Evolutionary conservation across 768 basidiomycete genomes (phyloP).

Genomic region (Suillus spraguei): DNA sequence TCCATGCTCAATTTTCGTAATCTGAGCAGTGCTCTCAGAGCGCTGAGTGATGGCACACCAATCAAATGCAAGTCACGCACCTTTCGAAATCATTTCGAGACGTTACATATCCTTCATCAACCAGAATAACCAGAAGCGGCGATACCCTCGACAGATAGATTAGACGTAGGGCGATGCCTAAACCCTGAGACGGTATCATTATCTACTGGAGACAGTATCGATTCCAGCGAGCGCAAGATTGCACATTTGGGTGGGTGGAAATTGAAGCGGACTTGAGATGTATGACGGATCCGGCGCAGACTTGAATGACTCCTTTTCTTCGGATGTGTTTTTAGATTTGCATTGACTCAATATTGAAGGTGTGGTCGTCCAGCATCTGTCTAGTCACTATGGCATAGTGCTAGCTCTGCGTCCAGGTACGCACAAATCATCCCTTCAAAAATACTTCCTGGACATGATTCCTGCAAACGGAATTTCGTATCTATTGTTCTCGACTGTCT

Average conservation of each 20-base stretch:
- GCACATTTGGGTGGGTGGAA: constrained; percentile 23
- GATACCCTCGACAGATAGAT: constrained; percentile 25
- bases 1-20: neutral
- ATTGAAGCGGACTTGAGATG: too few species aligned
- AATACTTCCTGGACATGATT: constrained; percentile 29
- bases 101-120: constrained; percentile 10
- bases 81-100: constrained; percentile 16
- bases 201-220: constrained; percentile 23
- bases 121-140: too few species aligned
- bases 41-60: too few species aligned
- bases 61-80: neutral
- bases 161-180: constrained; percentile 29
- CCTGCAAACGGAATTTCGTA: too few species aligned
- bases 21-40: too few species aligned
- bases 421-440: constrained; percentile 13
- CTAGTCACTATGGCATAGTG: neutral
- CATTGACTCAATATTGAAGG: neutral
- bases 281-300: neutral
- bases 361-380: neutral
- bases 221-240: constrained; percentile 26
- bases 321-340: neutral
- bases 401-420: neutral
- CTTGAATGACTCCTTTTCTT: too few species aligned
- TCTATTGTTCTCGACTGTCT: too few species aligned
- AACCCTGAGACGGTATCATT: constrained; percentile 26